Base-by-base conservation (phyloP, 2,329 filamentous ascomycete species). In the Cadophora malorum region DNA sequence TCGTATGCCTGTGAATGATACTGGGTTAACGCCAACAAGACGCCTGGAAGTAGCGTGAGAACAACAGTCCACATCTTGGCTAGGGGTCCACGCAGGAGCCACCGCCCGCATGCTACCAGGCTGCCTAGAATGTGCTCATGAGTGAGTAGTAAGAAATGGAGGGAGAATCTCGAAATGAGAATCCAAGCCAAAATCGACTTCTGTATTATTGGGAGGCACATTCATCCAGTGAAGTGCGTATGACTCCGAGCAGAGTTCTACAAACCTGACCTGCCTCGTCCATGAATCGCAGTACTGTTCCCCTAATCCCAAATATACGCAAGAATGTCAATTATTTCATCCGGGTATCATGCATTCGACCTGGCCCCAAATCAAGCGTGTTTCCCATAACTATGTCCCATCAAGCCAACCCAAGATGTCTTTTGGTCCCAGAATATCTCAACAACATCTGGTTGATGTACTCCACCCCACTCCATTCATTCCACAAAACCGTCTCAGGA, bases 271-370 rank as follows among this genome's bases (percentile, higher is more conserved):
- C 25, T 28, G 45, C 2, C 19, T 19, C 45, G 1, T 7, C 52
- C 25, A n/a, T 55, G 52, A 33, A 9, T 33, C 16, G 10, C 28
- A 49, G 52, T 55, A 55, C 52, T 55, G 52, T 55, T 33, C n/a
- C 16, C 52, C 52, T 33, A 19, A 33, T 19, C 14, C 52, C 52
- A 33, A 38, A 38, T 23, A 14, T 58, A 7, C 31, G 21, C 8
- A 21, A 35, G 33, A 23, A 23, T 31, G 33, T 47, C 19, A 50
- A 50, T 47, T 21, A 50, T 16, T 33, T 50, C 35, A 33, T 49
- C 59, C 59, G 59, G 59, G 59, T 62, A 62, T 62, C 59, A 62
- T 62, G 38, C 45, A n/a, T 50, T 62, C 59, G 45, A 50, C 33
- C 59, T 25, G 14, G 10, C 41, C 25, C 41, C 28, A 31, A 62